These are phyloP conservation scores for Turnera subulata DNA, from an alignment of 345 rosid species.

Conservation along the genomic window DNA sequence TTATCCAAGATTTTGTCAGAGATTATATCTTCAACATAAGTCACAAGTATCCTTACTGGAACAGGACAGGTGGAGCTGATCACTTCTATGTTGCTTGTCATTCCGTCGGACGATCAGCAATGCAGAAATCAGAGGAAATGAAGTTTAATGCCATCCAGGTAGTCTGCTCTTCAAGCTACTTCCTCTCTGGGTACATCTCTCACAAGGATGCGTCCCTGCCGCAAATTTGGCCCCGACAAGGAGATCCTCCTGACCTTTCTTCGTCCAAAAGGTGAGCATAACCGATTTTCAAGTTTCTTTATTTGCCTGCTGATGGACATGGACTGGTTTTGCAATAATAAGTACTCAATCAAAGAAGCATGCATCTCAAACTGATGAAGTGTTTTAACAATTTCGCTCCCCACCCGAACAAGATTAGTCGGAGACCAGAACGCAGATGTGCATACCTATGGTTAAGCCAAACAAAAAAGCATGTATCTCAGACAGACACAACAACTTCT, in stretches of 20 bases:
- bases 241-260: constrained; percentile 38
- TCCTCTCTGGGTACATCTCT: constrained; percentile 42
- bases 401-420: too few species aligned
- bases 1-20: constrained; percentile 40
- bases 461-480: too few species aligned
- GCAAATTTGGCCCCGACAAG: constrained; percentile 60
- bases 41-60: constrained; percentile 54
- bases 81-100: constrained; percentile 66
- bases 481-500: too few species aligned
- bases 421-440: too few species aligned
- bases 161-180: constrained; percentile 60
- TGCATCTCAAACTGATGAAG: too few species aligned
- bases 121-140: constrained; percentile 35
- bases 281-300: too few species aligned
- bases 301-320: neutral
- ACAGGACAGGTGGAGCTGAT: constrained; percentile 56
- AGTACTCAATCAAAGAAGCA: too few species aligned
- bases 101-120: constrained; percentile 50
- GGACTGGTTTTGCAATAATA: too few species aligned
- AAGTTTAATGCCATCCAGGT: constrained; percentile 52
- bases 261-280: constrained; percentile 40
- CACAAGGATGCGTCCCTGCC: constrained; percentile 63
- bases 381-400: too few species aligned
- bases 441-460: too few species aligned
- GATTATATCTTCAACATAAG: constrained; percentile 41